Evolutionary conservation across 495 filamentous ascomycete genomes (phyloP).

Genomic region (Eremomyces bilateralis): DNA sequence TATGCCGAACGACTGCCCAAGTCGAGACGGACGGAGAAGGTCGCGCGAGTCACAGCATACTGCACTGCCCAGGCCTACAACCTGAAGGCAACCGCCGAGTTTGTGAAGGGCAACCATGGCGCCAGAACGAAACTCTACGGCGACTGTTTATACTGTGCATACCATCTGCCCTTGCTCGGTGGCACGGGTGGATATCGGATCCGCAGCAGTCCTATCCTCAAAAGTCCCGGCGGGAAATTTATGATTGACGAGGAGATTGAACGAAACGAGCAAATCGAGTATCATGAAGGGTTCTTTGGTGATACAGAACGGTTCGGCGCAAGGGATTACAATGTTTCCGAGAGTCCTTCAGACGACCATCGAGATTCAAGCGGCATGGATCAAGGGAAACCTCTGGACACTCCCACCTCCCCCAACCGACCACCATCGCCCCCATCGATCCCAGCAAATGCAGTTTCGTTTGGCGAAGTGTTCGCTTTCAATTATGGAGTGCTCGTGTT

Average conservation of each 20-base stretch:
- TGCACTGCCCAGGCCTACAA: slow-evolving; percentile 89
- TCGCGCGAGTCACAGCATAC: slow-evolving; percentile 33
- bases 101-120: slow-evolving; percentile 74
- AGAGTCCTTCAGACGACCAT: neutral
- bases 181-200: slow-evolving; percentile 71
- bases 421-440: slow-evolving; percentile 23
- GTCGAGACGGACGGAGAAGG: slow-evolving; percentile 61
- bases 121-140: slow-evolving; percentile 96
- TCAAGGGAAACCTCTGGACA: no score
- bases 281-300: slow-evolving; percentile 71
- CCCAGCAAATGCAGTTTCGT: slow-evolving; percentile 40
- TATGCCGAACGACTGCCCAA: slow-evolving; percentile 93
- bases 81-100: slow-evolving; percentile 64
- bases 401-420: slow-evolving; percentile 3
- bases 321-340: slow-evolving; percentile 4
- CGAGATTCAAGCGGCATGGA: slow-evolving; percentile 2
- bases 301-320: slow-evolving; percentile 22
- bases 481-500: slow-evolving; percentile 96
- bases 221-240: slow-evolving; percentile 80
- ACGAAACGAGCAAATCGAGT: slow-evolving; percentile 68
- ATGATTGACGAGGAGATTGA: slow-evolving; percentile 93
- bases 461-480: slow-evolving; percentile 96
- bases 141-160: slow-evolving; percentile 89
- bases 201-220: slow-evolving; percentile 72
- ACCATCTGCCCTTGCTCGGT: slow-evolving; percentile 72